Percentiles rank a stretch among this genome's conserved stretches.
Conservation (phyloP, 331 rosid species). For the Dryas integrifolia region DNA sequence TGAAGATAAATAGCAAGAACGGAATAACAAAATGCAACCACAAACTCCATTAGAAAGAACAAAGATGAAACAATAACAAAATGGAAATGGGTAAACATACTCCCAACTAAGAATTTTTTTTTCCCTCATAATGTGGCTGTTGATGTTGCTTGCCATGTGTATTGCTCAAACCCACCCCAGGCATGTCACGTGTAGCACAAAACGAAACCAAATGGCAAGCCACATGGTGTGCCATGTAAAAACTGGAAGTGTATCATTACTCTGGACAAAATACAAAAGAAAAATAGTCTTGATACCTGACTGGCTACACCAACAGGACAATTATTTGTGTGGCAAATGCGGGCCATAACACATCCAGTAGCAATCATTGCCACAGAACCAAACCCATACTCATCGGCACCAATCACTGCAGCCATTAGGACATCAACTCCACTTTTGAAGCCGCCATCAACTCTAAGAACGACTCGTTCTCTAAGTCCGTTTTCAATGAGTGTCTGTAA, state of each 20-base stretch:
- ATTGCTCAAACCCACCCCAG: not conserved
- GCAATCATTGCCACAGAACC: slow-evolving; percentile 99
- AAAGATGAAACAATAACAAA: slow-evolving; percentile 16
- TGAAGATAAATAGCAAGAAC: slow-evolving; percentile 30
- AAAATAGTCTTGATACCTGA: slow-evolving; percentile 53
- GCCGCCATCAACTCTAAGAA: slow-evolving; percentile 98
- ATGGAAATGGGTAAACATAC: slow-evolving; percentile 2
- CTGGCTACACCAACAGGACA: slow-evolving; percentile 99
- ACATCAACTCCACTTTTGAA: slow-evolving; percentile 99
- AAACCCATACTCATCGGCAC: slow-evolving; percentile 94
- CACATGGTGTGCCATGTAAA: not conserved
- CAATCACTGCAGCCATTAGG: slow-evolving; percentile 93
- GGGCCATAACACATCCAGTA: slow-evolving; percentile 97
- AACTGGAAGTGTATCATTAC: not conserved
- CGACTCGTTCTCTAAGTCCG: slow-evolving; percentile 96
- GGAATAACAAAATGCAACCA: slow-evolving; percentile 10
- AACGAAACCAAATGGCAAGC: slow-evolving; percentile 17
- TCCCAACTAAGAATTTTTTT: not conserved
- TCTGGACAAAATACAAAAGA: not conserved
- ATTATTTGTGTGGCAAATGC: slow-evolving; percentile 96
- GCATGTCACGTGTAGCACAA: not conserved
- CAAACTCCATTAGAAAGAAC: slow-evolving; percentile 17
- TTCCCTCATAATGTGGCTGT: slow-evolving; percentile 1
- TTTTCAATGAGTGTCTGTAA: slow-evolving; percentile 77
- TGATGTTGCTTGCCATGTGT: slow-evolving; percentile 11